Conservation (phyloP, 208 protist species). For the Willaertia magna region DNA sequence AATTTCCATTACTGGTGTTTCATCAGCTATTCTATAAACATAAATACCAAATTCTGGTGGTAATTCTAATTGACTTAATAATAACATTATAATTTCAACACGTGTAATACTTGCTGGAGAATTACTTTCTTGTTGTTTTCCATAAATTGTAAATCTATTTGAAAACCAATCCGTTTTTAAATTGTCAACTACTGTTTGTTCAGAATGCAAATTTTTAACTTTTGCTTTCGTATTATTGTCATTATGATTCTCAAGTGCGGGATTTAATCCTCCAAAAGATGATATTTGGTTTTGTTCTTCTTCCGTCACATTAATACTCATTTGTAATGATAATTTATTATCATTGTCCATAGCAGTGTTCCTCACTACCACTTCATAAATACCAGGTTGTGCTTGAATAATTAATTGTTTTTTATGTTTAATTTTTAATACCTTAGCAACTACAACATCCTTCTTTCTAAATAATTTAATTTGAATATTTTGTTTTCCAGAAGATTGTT, state of each 20-base stretch:
- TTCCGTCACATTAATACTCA: not conserved
- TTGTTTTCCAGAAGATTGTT: no score
- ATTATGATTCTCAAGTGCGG: not conserved
- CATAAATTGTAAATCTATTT: not conserved
- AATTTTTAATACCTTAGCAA: not conserved
- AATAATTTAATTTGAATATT: not conserved
- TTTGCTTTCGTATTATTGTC: not conserved
- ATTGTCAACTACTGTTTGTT: no score
- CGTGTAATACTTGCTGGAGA: not conserved
- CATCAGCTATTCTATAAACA: not conserved
- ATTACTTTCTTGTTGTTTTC: not conserved
- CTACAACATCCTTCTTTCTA: not conserved
- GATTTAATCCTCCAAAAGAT: no score
- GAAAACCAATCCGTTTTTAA: not conserved
- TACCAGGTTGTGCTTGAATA: not conserved
- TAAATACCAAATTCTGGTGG: not conserved
- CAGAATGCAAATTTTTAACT: not conserved
- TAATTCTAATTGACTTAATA: no score
- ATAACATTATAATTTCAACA: no score
- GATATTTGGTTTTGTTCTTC: not conserved
- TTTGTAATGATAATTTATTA: not conserved
- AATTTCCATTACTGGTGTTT: not conserved
- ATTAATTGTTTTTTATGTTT: not conserved
- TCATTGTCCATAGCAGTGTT: not conserved
- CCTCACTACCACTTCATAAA: not conserved